A percentile compares a stretch with the other conserved stretches of the same genome.
phyloP scores from a whole-genome alignment of 495 filamentous ascomycete genomes.

The Cercophora sp. region DNA sequence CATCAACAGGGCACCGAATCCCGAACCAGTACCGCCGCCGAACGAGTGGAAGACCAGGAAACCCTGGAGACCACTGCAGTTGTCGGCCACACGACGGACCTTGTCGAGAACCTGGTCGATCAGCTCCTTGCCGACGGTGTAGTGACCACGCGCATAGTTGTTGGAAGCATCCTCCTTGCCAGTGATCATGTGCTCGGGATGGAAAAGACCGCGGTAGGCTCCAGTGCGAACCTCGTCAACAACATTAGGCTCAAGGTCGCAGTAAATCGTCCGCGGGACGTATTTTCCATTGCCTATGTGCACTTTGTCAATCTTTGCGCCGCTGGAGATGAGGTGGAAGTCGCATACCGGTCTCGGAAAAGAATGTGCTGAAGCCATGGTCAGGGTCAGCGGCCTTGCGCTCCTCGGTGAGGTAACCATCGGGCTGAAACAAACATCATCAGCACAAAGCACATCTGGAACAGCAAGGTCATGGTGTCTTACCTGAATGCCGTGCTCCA shows the following conservation, averaged over 20 bases:
- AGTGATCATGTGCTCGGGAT: conserved; percentile 98
- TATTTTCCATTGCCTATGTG: conserved; percentile 90
- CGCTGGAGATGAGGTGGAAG: not conserved
- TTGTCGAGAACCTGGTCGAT: conserved; percentile 96
- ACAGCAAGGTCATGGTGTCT: conserved; percentile 28
- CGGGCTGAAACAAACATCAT: conserved; percentile 65
- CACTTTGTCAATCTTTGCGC: conserved; percentile 1
- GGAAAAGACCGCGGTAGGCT: conserved; percentile 92
- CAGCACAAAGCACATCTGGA: not conserved
- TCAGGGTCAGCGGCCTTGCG: conserved; percentile 89
- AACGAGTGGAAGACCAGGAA: conserved; percentile 99
- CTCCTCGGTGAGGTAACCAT: conserved; percentile 98
- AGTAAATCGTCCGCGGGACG: conserved; percentile 98
- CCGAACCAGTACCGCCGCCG: conserved; percentile 96
- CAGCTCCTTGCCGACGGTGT: conserved; percentile 98
- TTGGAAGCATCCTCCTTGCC: conserved; percentile 99
- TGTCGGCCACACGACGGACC: conserved; percentile 92
- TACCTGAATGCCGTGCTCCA: conserved; percentile 99
- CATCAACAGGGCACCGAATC: conserved; percentile 96
- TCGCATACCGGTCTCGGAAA: conserved; percentile 91
- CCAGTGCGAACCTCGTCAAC: conserved; percentile 99
- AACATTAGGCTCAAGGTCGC: conserved; percentile 99
- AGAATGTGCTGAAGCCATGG: conserved; percentile 99
- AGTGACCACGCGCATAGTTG: conserved; percentile 98
- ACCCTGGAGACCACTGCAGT: conserved; percentile 94